phyloP scores from a whole-genome alignment of 495 filamentous ascomycete species.

The Margaritispora aquatica region DNA sequence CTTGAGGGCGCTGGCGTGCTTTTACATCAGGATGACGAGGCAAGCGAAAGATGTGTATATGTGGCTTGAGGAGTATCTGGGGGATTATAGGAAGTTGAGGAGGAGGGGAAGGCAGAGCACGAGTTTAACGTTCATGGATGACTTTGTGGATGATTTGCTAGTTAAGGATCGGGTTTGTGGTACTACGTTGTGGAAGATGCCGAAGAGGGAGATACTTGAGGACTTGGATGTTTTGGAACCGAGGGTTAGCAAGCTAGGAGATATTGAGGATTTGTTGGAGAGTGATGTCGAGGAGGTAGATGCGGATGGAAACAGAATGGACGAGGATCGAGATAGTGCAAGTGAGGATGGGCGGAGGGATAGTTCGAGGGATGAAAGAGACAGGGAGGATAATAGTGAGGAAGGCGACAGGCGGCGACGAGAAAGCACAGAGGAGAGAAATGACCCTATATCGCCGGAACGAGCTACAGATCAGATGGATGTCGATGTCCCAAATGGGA shows the following conservation, averaged over 20 bases:
- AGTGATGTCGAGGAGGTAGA: conserved; percentile 30
- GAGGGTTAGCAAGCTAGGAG: conserved; percentile 76
- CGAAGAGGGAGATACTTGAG: conserved; percentile 74
- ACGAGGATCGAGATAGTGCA: conserved; percentile 6
- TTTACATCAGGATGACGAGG: conserved; percentile 90
- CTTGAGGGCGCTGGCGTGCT: conserved; percentile 76
- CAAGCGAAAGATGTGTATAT: conserved; percentile 72
- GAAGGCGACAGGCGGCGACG: too few species aligned
- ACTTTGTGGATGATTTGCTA: conserved; percentile 88
- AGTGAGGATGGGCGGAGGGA: conserved; percentile 11
- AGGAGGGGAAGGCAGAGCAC: conserved; percentile 65
- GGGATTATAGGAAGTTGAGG: conserved; percentile 78
- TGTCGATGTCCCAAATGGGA: background rate
- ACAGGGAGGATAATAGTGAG: background rate
- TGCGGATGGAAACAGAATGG: background rate
- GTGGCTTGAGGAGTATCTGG: conserved; percentile 74
- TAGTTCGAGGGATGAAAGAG: background rate
- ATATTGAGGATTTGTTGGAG: conserved; percentile 76
- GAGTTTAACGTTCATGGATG: conserved; percentile 76
- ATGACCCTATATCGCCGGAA: too few species aligned
- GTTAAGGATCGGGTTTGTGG: conserved; percentile 86
- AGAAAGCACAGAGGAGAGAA: too few species aligned
- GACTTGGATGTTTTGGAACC: conserved; percentile 84
- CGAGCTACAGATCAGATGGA: background rate
- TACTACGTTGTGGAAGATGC: conserved; percentile 89